Evolutionary conservation across 116 monocot species (phyloP), one percentile per base, ranked within the genome.

Genomic region (Thalassia testudinum): DNA sequence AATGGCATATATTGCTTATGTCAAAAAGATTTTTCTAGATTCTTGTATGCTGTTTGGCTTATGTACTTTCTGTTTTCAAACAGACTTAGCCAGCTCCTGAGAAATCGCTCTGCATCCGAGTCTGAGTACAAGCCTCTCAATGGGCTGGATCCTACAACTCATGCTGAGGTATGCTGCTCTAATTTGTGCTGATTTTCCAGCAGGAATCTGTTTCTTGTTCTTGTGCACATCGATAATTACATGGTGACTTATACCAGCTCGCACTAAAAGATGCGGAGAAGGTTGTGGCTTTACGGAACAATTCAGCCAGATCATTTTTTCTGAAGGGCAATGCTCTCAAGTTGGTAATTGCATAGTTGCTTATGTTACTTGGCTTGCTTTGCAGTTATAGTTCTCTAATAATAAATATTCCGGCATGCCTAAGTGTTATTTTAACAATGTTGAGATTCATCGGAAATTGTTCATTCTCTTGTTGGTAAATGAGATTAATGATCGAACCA

Each of bases 181-280:
- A 24, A 54, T 29, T n/a, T 10, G 13, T 60, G 43, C 27, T 51
- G 27, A 29, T 15, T 15, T 34, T 5, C 3, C 6, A 34, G 30
- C 22, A 54, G 2, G 23, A 27, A 7, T 42, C 18, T 48, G 4
- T 49, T 16, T 57, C 22, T 21, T 22, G 20, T 34, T 5, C 10
- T 34, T 10, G 37, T 53, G 14, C 1, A 6, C 12, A 30, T 57
- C 24, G 4, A 23, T 38, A 4, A 3, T 25, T 29, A 1, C 48
- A 22, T 49, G 3, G 5, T 59, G n/a, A n/a, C 26, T 22, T 3
- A 17, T 60, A 61, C 52, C 70, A 95, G 95, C 75, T 95, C 61
- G 85, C 88, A 49, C 58, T 87, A 21, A 95, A 85, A 66, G 95
- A 95, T 85, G 84, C 88, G 53, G 88, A 87, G 42, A 95, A 79